Evolutionary conservation across 352 stramenopile species (phyloP).

Genomic region (Pythium aristosporum): DNA sequence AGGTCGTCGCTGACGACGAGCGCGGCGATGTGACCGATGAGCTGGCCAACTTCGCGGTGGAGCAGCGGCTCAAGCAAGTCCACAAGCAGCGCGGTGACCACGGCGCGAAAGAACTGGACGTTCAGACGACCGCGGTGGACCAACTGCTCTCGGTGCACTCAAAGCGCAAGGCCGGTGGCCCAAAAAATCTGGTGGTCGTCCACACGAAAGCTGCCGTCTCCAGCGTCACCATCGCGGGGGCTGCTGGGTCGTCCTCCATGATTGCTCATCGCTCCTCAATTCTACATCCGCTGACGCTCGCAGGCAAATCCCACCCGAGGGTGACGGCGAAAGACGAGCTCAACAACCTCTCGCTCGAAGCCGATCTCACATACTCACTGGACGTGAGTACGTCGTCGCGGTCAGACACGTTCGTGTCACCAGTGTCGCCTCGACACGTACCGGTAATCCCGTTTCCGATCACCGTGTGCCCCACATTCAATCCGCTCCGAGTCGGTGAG

Average conservation of each 20-base stretch:
- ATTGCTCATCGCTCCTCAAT: neutral
- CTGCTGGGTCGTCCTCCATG: neutral
- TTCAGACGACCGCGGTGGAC: conserved; percentile 20
- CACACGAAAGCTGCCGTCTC: conserved; percentile 14
- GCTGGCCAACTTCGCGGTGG: conserved; percentile 16
- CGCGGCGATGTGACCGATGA: conserved; percentile 14
- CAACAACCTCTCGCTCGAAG: conserved; percentile 32
- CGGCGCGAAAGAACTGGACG: conserved; percentile 17
- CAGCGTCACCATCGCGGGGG: neutral
- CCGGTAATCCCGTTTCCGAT: conserved; percentile 16
- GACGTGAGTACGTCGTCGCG: conserved; percentile 29
- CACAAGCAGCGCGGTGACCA: conserved; percentile 27
- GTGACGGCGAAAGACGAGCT: conserved; percentile 35
- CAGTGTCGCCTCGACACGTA: conserved; percentile 1
- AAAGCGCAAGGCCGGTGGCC: conserved; percentile 15
- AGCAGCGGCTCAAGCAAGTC: conserved; percentile 27
- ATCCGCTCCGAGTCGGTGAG: conserved; percentile 36
- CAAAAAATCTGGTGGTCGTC: conserved; percentile 10
- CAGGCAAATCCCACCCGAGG: neutral
- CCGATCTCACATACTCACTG: conserved; percentile 29
- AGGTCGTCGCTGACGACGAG: conserved; percentile 18
- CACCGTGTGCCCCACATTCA: conserved; percentile 46
- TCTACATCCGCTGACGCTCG: conserved; percentile 9
- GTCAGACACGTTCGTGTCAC: conserved; percentile 9
- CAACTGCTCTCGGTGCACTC: conserved; percentile 15